These are phyloP conservation scores for Zygosaccharomyces lentus DNA, from an alignment of 805 yeast genomes.

Conservation along the genomic window DNA sequence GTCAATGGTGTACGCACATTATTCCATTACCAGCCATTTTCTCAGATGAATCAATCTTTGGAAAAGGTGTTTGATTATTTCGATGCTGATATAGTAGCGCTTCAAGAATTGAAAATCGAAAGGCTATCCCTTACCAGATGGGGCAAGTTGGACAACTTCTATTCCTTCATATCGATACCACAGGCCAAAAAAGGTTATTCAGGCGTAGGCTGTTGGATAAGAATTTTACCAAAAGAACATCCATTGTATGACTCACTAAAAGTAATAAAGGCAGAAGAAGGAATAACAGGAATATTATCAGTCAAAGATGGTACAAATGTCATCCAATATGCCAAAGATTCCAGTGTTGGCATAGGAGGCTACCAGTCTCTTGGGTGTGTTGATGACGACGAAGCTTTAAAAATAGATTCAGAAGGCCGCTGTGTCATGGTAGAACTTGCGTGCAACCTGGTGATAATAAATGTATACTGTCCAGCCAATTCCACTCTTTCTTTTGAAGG, in stretches of 20 bases:
- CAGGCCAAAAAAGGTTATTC: conserved; percentile 71
- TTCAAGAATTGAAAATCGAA: conserved; percentile 79
- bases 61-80: conserved; percentile 47
- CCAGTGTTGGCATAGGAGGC: conserved; percentile 57
- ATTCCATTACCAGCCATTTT: conserved; percentile 84
- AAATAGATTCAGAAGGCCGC: conserved; percentile 81
- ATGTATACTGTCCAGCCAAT: conserved; percentile 89
- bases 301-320: conserved; percentile 22
- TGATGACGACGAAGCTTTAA: conserved; percentile 35
- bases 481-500: conserved; percentile 68
- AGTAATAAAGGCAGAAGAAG: conserved; percentile 81
- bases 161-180: conserved; percentile 68
- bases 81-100: conserved; percentile 70
- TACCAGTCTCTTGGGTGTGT: conserved; percentile 44
- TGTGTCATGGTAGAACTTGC: conserved; percentile 71
- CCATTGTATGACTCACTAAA: conserved; percentile 39
- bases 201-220: conserved; percentile 83
- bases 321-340: conserved; percentile 24
- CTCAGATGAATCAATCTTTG: conserved; percentile 37
- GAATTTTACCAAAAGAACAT: conserved; percentile 47
- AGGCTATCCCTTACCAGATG: conserved; percentile 44
- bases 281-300: conserved; percentile 64
- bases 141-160: conserved; percentile 52
- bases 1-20: conserved; percentile 81
- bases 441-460: conserved; percentile 54